A percentile compares a stretch with the other conserved stretches of the same genome.
phyloP scores from a whole-genome alignment of 2,329 filamentous ascomycete species.

The Claviceps maximensis region DNA sequence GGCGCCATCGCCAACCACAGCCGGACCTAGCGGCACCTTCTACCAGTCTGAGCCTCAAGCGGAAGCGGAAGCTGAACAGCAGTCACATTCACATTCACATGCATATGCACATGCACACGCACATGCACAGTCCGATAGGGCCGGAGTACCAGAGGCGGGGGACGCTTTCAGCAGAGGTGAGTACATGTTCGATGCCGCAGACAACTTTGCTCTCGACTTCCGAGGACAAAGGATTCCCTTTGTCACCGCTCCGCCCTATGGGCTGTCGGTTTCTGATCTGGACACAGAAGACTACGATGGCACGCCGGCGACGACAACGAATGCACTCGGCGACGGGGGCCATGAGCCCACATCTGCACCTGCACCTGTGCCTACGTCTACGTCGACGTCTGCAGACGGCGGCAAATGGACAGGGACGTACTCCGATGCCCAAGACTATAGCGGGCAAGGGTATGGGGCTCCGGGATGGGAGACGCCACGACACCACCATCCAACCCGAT shows the following conservation, averaged over 20 bases:
- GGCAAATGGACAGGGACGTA: conserved; percentile 30
- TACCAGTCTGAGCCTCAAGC: conserved; percentile 13
- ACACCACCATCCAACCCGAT: conserved; percentile 75
- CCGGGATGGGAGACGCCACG: conserved; percentile 63
- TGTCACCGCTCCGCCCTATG: conserved; percentile 28
- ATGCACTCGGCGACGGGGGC: conserved; percentile 24
- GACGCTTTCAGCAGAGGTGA: conserved; percentile 57
- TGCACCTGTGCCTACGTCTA: no score
- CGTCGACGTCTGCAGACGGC: conserved; percentile 13
- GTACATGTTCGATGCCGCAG: conserved; percentile 50
- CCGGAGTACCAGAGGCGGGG: conserved; percentile 46
- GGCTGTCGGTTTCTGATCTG: conserved; percentile 34
- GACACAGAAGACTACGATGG: conserved; percentile 47
- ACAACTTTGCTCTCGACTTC: conserved; percentile 47
- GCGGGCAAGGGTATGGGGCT: conserved; percentile 50
- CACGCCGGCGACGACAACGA: conserved; percentile 34
- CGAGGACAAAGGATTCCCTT: conserved; percentile 46
- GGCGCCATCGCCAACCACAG: conserved; percentile 13
- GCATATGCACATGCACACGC: conserved; percentile 2
- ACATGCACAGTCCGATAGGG: conserved; percentile 10
- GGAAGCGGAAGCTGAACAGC: conserved; percentile 2
- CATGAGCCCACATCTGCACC: conserved; percentile 16
- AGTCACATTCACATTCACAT: conserved; percentile 3
- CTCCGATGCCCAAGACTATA: conserved; percentile 43
- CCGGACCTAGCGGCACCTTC: conserved; percentile 12